A percentile compares a stretch with the other conserved stretches of the same genome.
phyloP scores from a whole-genome alignment of 306 rosid species.

The Cotoneaster glaucophyllus region DNA sequence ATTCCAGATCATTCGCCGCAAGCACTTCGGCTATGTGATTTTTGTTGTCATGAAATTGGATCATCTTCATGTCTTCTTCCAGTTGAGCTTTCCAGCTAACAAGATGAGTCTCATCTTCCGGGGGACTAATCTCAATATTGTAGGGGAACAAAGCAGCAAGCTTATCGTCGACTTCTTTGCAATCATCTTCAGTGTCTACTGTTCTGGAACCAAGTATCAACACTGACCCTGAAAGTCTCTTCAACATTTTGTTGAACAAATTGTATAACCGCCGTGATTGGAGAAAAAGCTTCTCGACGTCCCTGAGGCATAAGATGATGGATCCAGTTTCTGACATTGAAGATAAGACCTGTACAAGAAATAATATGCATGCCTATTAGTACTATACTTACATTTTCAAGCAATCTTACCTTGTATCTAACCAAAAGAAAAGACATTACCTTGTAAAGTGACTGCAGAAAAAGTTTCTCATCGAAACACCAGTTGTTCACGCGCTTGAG shows the following conservation, averaged over 20 bases:
- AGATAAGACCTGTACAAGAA: conserved; percentile 56
- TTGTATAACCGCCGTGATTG: conserved; percentile 56
- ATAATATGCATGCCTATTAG: conserved; percentile 9
- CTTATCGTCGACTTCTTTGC: conserved; percentile 52
- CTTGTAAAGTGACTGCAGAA: conserved; percentile 81
- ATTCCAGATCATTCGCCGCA: conserved; percentile 79
- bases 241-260: conserved; percentile 58
- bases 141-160: conserved; percentile 54
- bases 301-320: conserved; percentile 72
- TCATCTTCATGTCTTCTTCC: conserved; percentile 62
- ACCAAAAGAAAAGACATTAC: conserved; percentile 30
- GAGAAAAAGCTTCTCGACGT: conserved; percentile 64
- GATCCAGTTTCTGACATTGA: conserved; percentile 63
- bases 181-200: conserved; percentile 37
- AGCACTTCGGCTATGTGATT: conserved; percentile 84
- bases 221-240: conserved; percentile 74
- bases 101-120: conserved; percentile 62
- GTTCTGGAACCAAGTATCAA: conserved; percentile 70
- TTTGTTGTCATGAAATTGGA: conserved; percentile 75
- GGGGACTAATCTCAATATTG: conserved; percentile 49
- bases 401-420: conserved; percentile 49
- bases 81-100: conserved; percentile 62
- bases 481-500: conserved; percentile 49
- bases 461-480: conserved; percentile 82
- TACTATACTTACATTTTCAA: not conserved